Evolutionary conservation across 164 flowering plant species (phyloP).

Genomic region (Vitis vinifera): DNA sequence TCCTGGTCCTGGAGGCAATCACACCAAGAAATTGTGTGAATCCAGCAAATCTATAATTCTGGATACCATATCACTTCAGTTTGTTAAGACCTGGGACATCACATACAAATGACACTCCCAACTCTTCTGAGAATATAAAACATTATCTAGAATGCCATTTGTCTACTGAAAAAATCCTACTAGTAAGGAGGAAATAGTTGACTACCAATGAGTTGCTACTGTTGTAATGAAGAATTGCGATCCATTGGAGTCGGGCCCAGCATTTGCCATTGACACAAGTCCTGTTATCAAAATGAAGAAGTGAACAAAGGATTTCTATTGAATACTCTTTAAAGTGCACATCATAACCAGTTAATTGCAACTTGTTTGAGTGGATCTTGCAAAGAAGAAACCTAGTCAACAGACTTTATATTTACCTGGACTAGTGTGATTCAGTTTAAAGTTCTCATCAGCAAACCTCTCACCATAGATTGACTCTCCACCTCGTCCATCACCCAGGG

Average conservation of each 20-base stretch:
- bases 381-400: not conserved
- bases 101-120: too few relatives aligned
- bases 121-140: not conserved
- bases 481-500: slow-evolving; percentile 70
- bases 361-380: not conserved
- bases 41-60: too few relatives aligned
- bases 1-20: too few relatives aligned
- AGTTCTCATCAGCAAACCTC: slow-evolving; percentile 67
- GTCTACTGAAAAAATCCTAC: not conserved
- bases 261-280: slow-evolving; percentile 49
- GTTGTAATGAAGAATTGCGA: slow-evolving; percentile 65
- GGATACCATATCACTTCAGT: too few relatives aligned
- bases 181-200: not conserved
- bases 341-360: not conserved
- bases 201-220: slow-evolving; percentile 62
- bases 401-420: slow-evolving; percentile 39
- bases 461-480: slow-evolving; percentile 72
- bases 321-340: not conserved
- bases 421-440: slow-evolving; percentile 60
- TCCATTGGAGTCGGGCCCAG: slow-evolving; percentile 46
- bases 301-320: too few relatives aligned
- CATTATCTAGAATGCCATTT: not conserved
- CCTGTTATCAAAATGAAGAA: slow-evolving; percentile 17
- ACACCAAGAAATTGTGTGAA: too few relatives aligned
- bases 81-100: too few relatives aligned